phyloP scores from a whole-genome alignment of 768 basidiomycete genomes.

The Podaxis mareebaensis region DNA sequence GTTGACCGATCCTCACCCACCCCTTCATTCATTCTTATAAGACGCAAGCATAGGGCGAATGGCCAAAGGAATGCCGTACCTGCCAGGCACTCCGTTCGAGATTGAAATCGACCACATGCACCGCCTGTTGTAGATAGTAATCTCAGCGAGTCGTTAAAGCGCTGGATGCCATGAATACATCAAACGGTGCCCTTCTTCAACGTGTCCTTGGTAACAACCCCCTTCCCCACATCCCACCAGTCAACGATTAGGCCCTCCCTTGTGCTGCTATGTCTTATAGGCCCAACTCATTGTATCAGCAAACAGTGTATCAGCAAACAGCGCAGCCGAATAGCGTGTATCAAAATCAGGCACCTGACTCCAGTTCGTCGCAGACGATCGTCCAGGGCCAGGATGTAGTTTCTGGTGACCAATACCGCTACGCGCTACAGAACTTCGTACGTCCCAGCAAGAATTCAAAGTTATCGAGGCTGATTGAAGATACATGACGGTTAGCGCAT shows the following conservation, averaged over 20 bases:
- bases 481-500: slow-evolving; percentile 53
- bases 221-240: background rate
- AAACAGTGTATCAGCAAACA: slow-evolving; percentile 30
- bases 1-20: too few relatives aligned
- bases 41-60: background rate
- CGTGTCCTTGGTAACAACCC: background rate
- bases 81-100: background rate
- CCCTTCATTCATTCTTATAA: too few relatives aligned
- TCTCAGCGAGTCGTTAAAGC: background rate
- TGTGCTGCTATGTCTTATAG: slow-evolving; percentile 3
- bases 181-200: background rate
- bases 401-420: slow-evolving; percentile 72
- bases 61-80: background rate
- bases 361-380: background rate
- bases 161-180: background rate
- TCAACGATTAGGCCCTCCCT: background rate
- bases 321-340: slow-evolving; percentile 18
- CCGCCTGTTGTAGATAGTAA: background rate
- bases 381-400: slow-evolving; percentile 36
- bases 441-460: slow-evolving; percentile 25
- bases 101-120: background rate
- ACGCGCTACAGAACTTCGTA: slow-evolving; percentile 83
- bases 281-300: slow-evolving; percentile 5
- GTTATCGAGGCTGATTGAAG: slow-evolving; percentile 1
- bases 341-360: slow-evolving; percentile 26